Evolutionary conservation across 768 basidiomycete genomes (phyloP), one percentile per base, ranked within the genome.

Genomic region (Phylloporus rhodoxanthus): DNA sequence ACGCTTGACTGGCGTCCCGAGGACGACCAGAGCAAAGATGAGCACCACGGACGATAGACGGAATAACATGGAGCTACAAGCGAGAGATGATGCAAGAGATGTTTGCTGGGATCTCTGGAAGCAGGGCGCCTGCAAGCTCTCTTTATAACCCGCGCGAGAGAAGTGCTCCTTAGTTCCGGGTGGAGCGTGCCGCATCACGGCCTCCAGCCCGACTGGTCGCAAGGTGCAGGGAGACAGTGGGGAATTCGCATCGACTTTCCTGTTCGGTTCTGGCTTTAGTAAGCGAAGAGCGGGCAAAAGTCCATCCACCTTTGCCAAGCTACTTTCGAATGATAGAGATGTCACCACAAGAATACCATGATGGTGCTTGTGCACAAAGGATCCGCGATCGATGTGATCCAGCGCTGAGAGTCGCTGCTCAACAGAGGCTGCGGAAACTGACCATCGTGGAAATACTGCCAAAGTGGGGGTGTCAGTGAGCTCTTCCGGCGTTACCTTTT

Each of bases 1-100:
- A 37, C 52, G 60, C 45, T 43, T 51, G 40, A 50, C 37, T 1
- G 52, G 53, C n/a, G 32, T 33, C 8, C 52, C 59, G 37, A 62
- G 21, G 23, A 45, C 34, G n/a, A 30, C 36, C 33, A 50, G 7
- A 7, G 52, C 60, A 36, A 55, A 9, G 39, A 48, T 2, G 33
- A 60, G 52, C 5, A 30, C 39, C 32, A 55, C 36, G 13, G 58
- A 43, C 8, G 50, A 55, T 10, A 38, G 42, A 28, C n/a, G 50
- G n/a, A 58, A 29, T 34, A 45, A 26, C 58, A 59, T 59, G 28
- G 36, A 6, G 29, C 2, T 37, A 10, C 17, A 21, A 43, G 26
- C 8, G 40, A 34, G 15, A 17, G 21, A 3, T 14, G 38, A 14
- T 6, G 6, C 19, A 36, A 23, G 19, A 3, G 2, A 32, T 13